phyloP scores from a whole-genome alignment of 2,329 filamentous ascomycete species.

The Fusarium begoniae region DNA sequence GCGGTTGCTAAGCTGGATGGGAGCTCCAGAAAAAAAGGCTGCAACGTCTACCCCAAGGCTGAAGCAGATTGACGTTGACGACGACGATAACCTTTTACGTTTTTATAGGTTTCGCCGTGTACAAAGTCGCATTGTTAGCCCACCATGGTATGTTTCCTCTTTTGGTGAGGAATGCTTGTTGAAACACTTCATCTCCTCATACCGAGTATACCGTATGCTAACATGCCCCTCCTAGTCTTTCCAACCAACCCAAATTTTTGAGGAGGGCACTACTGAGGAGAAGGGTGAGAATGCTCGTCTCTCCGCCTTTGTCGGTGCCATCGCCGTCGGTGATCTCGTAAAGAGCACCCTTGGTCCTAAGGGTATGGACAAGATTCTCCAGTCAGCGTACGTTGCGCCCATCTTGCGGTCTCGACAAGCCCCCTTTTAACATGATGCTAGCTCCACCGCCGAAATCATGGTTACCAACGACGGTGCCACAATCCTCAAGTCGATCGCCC shows the following conservation, averaged over 20 bases:
- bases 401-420: conserved; percentile 17
- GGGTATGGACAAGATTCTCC: conserved; percentile 98
- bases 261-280: conserved; percentile 95
- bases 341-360: conserved; percentile 98
- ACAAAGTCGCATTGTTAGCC: conserved; percentile 30
- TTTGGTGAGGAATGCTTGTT: not conserved
- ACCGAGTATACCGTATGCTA: conserved; percentile 21
- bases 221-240: conserved; percentile 60
- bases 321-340: conserved; percentile 95
- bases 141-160: conserved; percentile 38
- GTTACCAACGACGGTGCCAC: conserved; percentile 99
- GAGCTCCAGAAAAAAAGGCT: conserved; percentile 45
- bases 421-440: conserved; percentile 50
- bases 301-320: conserved; percentile 97
- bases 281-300: conserved; percentile 99
- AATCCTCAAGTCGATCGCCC: conserved; percentile 96
- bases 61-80: conserved; percentile 41
- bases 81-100: conserved; percentile 37
- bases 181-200: not conserved
- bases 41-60: conserved; percentile 43
- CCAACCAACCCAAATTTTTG: conserved; percentile 97
- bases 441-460: conserved; percentile 95
- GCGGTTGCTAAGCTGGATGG: conserved; percentile 40
- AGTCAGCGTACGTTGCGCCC: conserved; percentile 78
- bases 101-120: conserved; percentile 39